Conservation (phyloP, 2,329 filamentous ascomycete genomes). For the Colletotrichum horii region DNA sequence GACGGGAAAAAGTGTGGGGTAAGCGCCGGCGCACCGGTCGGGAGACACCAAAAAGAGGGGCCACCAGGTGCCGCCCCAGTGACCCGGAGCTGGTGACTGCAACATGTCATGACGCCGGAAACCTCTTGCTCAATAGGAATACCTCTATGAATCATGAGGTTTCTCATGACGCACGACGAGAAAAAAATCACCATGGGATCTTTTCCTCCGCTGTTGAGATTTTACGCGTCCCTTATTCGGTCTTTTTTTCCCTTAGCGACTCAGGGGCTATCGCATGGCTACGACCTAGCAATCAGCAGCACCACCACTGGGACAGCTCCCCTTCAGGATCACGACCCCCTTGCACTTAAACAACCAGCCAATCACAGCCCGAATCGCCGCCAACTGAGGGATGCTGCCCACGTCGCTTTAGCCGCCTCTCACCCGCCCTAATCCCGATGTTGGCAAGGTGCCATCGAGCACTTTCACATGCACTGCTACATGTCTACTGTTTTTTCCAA, state of each 20-base stretch:
- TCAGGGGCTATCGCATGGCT: neutral
- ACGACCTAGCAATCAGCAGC: neutral
- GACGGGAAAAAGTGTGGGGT: conserved; percentile 8
- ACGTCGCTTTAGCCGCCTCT: neutral
- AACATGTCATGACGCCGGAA: neutral
- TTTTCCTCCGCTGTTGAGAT: neutral
- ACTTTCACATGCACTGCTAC: conserved; percentile 2
- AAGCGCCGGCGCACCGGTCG: conserved; percentile 13
- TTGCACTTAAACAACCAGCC: conserved; percentile 2
- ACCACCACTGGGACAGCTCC: neutral
- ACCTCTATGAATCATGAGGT: neutral
- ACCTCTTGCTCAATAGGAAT: neutral
- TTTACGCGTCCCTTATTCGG: neutral
- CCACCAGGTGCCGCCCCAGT: conserved; percentile 15
- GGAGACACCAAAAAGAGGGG: neutral
- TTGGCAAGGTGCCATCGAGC: neutral
- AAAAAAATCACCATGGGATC: neutral
- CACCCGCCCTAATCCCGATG: conserved; percentile 2
- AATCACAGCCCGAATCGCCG: neutral
- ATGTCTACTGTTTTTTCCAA: neutral
- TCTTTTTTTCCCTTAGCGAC: neutral
- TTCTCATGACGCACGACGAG: neutral
- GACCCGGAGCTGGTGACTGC: conserved; percentile 12
- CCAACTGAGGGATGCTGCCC: neutral
- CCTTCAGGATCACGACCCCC: conserved; percentile 7